A percentile compares a stretch with the other conserved stretches of the same genome.
Evolutionary conservation across 108 stramenopile genomes (phyloP).

Genomic region (Chaetoceros tenuissimus): DNA sequence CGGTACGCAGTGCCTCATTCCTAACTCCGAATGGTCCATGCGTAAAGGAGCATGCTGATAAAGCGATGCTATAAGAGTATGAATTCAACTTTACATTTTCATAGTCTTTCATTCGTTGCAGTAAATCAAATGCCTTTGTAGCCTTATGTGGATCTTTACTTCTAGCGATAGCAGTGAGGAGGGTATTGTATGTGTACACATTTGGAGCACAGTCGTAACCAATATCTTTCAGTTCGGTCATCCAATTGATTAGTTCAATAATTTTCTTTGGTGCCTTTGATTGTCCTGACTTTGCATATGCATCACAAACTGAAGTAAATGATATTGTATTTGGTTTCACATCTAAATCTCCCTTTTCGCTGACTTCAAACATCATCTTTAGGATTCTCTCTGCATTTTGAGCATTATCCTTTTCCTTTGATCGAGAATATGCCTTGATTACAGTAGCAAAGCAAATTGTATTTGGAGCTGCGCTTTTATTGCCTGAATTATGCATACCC

Average conservation of each 20-base stretch:
- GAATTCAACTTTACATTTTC: background rate
- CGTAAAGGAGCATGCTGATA: background rate
- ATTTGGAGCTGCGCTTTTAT: background rate
- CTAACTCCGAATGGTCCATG: background rate
- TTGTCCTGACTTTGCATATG: background rate
- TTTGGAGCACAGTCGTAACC: background rate
- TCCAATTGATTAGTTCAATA: background rate
- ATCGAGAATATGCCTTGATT: background rate
- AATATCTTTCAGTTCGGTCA: background rate
- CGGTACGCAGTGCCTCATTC: background rate
- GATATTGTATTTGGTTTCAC: constrained; percentile 1
- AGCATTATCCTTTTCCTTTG: background rate
- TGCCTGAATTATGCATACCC: background rate
- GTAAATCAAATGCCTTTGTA: background rate
- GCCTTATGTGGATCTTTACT: background rate
- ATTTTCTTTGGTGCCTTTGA: background rate
- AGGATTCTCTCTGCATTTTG: background rate
- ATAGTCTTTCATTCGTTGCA: background rate
- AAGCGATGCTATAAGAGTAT: background rate
- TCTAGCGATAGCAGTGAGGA: background rate
- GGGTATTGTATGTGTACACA: background rate
- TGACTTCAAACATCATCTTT: background rate
- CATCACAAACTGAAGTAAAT: constrained; percentile 2
- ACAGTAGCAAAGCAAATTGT: background rate
- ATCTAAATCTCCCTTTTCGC: background rate